Evolutionary conservation across 495 filamentous ascomycete species (phyloP), one percentile per base, ranked within the genome.

Genomic region (Viridothelium virens): DNA sequence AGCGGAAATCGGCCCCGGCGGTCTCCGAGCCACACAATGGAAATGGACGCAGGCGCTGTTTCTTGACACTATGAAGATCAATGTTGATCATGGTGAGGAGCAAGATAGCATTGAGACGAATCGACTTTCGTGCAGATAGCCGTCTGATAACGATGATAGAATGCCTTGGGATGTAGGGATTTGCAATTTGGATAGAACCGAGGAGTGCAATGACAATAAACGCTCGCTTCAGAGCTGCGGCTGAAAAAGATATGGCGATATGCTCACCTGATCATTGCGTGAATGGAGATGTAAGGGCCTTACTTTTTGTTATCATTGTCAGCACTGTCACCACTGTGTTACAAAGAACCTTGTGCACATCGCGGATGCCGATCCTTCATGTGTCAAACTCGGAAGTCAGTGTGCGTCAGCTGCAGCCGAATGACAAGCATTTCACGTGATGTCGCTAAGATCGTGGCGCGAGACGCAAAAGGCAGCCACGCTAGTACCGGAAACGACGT

Each of bases 301-400:
- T 25, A 25, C 25, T 25, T 25, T 25, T 25, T 25, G 25, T 25
- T 25, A 25, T 25, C 25, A 25, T 25, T 25, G 25, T 25, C 25
- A 25, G 41, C 14, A 44, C 6, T 44, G 14, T 7, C 6, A 44
- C 14, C 41, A 7, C 14, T 7, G 53, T 7, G n/a, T 36, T 34
- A 59, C 53, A 7, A 18, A 36, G 7, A 59, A 59, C 53, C 53
- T 59, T 7, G 53, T 36, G 53, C 53, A 36, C 53, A 59, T 59
- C 53, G 36, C 18, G 53, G 14, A 36, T 7, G 53, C 25, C 36
- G 53, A 33, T 36, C 11, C 7, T 6, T 59, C 25, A 9, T 34
- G n/a, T 59, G 25, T 31, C 53, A 59, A 59, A 33, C 36, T 10
- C 25, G 53, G 10, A 59, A 36, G 5, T 18, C 14, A 18, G 25